These are phyloP conservation scores for Russula compacta DNA, from an alignment of 768 basidiomycete species.

Conservation along the genomic window DNA sequence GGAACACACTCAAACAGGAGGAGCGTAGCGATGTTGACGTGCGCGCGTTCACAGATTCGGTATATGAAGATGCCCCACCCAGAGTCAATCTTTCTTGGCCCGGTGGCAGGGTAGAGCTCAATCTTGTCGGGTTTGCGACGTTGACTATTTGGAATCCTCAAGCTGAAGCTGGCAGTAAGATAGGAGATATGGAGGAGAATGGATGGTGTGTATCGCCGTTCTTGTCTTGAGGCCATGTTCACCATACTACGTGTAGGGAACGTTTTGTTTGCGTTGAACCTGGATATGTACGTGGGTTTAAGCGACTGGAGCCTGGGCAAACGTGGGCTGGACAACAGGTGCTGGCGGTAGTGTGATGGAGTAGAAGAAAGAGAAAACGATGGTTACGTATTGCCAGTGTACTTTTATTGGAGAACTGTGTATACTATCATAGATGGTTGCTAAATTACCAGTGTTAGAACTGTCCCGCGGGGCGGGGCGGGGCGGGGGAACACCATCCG, in stretches of 20 bases:
- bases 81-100: constrained; percentile 54
- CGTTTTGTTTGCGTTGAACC: constrained; percentile 88
- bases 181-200: constrained; percentile 81
- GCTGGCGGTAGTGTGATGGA: constrained; percentile 35
- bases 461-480: no score
- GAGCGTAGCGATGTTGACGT: constrained; percentile 59
- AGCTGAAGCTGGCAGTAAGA: constrained; percentile 52
- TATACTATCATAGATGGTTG: background rate
- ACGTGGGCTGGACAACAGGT: constrained; percentile 75
- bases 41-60: constrained; percentile 55
- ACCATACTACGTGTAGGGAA: constrained; percentile 42
- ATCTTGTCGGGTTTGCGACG: constrained; percentile 52
- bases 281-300: constrained; percentile 71
- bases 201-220: constrained; percentile 56
- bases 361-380: background rate
- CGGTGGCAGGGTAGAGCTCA: constrained; percentile 45
- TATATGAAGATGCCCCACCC: constrained; percentile 58
- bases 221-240: background rate
- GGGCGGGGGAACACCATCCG: background rate
- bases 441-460: no score
- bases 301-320: constrained; percentile 48
- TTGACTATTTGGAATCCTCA: constrained; percentile 96
- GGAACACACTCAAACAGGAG: constrained; percentile 45
- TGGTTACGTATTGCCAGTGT: no score
- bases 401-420: background rate